These are phyloP conservation scores for Lepiota venenata DNA, from an alignment of 768 basidiomycete species.

Conservation along the genomic window DNA sequence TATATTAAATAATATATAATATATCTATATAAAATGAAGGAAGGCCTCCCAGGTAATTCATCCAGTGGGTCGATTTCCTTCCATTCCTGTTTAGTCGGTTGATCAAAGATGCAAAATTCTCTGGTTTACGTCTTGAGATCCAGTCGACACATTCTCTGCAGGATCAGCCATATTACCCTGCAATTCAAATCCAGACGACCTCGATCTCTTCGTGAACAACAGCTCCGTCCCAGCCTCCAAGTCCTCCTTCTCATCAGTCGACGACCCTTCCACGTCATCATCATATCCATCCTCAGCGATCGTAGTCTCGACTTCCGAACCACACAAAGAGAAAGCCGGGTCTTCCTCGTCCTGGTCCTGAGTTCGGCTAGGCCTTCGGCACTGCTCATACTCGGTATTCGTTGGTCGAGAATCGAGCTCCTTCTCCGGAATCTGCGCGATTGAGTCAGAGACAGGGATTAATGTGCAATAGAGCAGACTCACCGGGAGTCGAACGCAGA, in stretches of 20 bases:
- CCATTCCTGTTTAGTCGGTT: too few relatives aligned
- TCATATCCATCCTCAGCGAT: neutral
- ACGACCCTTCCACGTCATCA: neutral
- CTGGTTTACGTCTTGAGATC: neutral
- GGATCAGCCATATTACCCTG: slow-evolving; percentile 2
- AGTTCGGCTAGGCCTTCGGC: neutral
- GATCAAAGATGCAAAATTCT: too few relatives aligned
- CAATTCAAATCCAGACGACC: slow-evolving; percentile 12
- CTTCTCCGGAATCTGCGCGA: slow-evolving; percentile 36
- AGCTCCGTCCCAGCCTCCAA: neutral
- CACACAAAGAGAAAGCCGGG: neutral
- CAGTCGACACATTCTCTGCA: neutral
- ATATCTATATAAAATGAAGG: too few relatives aligned
- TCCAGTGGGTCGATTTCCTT: too few relatives aligned
- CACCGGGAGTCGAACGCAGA: slow-evolving; percentile 58
- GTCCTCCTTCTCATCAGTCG: neutral
- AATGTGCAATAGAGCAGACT: slow-evolving; percentile 16
- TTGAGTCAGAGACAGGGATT: neutral
- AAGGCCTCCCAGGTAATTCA: too few relatives aligned
- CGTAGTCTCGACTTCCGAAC: slow-evolving; percentile 4
- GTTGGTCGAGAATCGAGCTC: slow-evolving; percentile 31
- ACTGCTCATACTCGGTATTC: too few relatives aligned
- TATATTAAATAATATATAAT: too few relatives aligned
- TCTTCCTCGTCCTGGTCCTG: slow-evolving; percentile 2
- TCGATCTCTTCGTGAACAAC: neutral